Evolutionary conservation across 352 stramenopile species (phyloP).

Genomic region (Pythium oligandrum): DNA sequence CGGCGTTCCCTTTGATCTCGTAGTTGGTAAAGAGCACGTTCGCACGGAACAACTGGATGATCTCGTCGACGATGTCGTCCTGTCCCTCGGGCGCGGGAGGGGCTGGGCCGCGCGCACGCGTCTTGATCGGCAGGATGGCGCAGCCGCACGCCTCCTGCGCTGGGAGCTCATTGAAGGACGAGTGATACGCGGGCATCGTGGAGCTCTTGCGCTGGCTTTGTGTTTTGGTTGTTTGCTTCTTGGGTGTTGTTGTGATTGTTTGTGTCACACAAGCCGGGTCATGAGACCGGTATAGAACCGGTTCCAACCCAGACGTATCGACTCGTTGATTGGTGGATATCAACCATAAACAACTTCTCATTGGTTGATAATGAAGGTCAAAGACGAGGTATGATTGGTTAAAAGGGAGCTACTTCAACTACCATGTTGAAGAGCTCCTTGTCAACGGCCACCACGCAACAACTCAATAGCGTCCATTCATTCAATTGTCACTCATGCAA

Average conservation of each 20-base stretch:
- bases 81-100: conserved; percentile 65
- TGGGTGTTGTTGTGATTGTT: conserved; percentile 4
- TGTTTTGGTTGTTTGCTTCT: neutral
- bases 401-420: neutral
- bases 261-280: neutral
- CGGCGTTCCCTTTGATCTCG: conserved; percentile 87
- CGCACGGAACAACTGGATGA: conserved; percentile 89
- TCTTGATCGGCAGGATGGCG: conserved; percentile 89
- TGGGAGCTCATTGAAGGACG: conserved; percentile 71
- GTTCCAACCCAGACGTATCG: neutral
- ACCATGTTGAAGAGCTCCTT: no score
- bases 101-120: conserved; percentile 79
- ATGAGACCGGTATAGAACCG: neutral
- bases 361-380: neutral
- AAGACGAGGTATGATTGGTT: neutral
- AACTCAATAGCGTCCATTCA: no score
- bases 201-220: neutral
- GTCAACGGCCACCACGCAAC: no score
- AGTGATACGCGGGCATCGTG: conserved; percentile 91
- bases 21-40: conserved; percentile 95
- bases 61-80: conserved; percentile 93
- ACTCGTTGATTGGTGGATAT: no score
- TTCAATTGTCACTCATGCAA: no score
- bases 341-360: neutral
- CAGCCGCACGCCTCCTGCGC: conserved; percentile 81